Evolutionary conservation across 352 stramenopile species (phyloP).

Genomic region (Phytophthora vignae): DNA sequence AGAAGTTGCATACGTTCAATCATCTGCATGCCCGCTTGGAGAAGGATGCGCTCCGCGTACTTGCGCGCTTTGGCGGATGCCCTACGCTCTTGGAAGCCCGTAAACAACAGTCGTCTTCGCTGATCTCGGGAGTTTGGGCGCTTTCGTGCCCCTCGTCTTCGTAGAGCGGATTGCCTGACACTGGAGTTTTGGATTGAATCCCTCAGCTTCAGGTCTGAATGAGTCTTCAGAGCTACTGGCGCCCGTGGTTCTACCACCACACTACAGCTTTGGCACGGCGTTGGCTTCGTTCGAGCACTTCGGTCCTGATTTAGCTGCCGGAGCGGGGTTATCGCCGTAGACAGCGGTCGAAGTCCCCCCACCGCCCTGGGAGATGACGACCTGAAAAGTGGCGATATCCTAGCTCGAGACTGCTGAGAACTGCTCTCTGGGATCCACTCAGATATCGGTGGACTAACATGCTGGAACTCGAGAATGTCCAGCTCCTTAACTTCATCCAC

Average conservation of each 20-base stretch:
- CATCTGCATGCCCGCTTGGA: slow-evolving; percentile 37
- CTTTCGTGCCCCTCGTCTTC: slow-evolving; percentile 12
- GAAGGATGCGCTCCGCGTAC: slow-evolving; percentile 21
- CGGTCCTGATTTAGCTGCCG: slow-evolving; percentile 11
- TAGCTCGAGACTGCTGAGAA: not conserved
- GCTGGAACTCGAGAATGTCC: slow-evolving; percentile 48
- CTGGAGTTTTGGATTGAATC: slow-evolving; percentile 5
- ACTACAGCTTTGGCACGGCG: not conserved
- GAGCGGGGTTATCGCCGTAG: slow-evolving; percentile 18
- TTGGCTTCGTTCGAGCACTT: not conserved
- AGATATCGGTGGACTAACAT: slow-evolving; percentile 1
- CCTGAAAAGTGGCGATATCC: slow-evolving; percentile 6
- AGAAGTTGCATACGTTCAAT: slow-evolving; percentile 31
- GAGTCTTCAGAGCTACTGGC: not conserved
- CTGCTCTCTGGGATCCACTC: slow-evolving; percentile 11
- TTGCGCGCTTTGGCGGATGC: slow-evolving; percentile 12
- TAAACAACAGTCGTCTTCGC: slow-evolving; percentile 10
- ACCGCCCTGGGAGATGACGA: slow-evolving; percentile 4
- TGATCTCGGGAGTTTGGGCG: slow-evolving; percentile 7
- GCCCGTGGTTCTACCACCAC: not conserved
- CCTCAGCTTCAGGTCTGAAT: slow-evolving; percentile 16
- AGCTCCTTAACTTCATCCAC: slow-evolving; percentile 32
- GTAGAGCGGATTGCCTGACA: not conserved
- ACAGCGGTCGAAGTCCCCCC: slow-evolving; percentile 22
- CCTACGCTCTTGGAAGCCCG: slow-evolving; percentile 11